Conservation (phyloP, 2,329 filamentous ascomycete genomes). For the Chrysosporium keratinophilum region DNA sequence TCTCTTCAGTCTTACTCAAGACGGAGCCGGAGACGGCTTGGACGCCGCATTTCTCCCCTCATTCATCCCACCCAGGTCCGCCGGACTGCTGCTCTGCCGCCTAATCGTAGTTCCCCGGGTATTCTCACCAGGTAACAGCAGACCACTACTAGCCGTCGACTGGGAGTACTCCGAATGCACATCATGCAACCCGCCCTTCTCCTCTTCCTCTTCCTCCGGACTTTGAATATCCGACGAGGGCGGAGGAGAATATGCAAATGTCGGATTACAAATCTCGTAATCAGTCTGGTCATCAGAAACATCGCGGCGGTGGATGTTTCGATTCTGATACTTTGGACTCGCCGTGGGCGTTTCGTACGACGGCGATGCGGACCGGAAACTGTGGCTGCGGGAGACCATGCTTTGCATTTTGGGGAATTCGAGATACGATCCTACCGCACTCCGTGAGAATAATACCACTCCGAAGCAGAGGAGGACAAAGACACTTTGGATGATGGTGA, state of each 20-base stretch:
- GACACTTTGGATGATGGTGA: slow-evolving; percentile 84
- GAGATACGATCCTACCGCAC: slow-evolving; percentile 35
- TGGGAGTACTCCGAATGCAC: slow-evolving; percentile 9
- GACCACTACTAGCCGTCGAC: slow-evolving; percentile 7
- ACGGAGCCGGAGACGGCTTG: not conserved
- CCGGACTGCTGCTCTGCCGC: slow-evolving; percentile 16
- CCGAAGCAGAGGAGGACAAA: slow-evolving; percentile 77
- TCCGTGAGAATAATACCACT: slow-evolving; percentile 64
- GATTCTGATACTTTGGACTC: slow-evolving; percentile 26
- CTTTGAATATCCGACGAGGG: slow-evolving; percentile 23
- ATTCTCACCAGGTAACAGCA: not conserved
- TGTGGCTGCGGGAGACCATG: slow-evolving; percentile 38
- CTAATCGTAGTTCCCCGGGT: not conserved
- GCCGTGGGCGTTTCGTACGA: slow-evolving; percentile 26
- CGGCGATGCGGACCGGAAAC: slow-evolving; percentile 31
- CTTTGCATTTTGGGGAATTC: slow-evolving; percentile 39
- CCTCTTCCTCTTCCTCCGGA: slow-evolving; percentile 19
- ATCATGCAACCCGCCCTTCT: slow-evolving; percentile 10
- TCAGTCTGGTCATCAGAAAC: slow-evolving; percentile 9
- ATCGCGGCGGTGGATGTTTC: slow-evolving; percentile 4
- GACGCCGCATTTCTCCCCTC: not conserved
- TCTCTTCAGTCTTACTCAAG: not conserved
- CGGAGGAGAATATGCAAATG: slow-evolving; percentile 30
- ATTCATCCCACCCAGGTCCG: slow-evolving; percentile 5
- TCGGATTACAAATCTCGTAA: slow-evolving; percentile 22